Conservation (phyloP, 495 filamentous ascomycete species). For the Bathelium albidoporum region DNA sequence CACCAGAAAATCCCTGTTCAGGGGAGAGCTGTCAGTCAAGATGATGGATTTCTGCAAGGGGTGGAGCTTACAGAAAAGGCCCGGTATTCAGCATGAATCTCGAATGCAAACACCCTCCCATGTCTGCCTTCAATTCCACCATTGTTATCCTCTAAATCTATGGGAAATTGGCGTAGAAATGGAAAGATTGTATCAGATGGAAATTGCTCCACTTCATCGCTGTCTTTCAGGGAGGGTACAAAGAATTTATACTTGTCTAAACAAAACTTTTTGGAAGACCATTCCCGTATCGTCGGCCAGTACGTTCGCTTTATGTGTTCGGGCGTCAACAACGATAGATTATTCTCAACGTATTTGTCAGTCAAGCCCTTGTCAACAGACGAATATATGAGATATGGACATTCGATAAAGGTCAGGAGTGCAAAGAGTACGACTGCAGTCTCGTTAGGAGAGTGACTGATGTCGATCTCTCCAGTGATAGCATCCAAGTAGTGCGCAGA, state of each 20-base stretch:
- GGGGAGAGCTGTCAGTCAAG: too few relatives aligned
- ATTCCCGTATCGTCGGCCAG: neutral
- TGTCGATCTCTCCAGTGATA: neutral
- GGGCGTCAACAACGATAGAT: neutral
- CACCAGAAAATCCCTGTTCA: neutral
- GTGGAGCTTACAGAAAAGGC: slow-evolving; percentile 8
- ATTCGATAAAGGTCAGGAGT: neutral
- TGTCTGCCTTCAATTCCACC: slow-evolving; percentile 12
- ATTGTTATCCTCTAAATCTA: neutral
- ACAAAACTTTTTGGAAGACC: neutral
- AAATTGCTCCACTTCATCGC: slow-evolving; percentile 4
- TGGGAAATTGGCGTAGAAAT: neutral
- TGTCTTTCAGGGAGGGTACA: neutral
- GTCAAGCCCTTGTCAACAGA: neutral
- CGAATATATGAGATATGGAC: neutral
- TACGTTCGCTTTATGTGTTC: neutral
- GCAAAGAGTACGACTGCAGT: neutral
- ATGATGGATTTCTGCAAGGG: neutral
- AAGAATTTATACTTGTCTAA: neutral
- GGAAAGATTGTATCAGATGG: slow-evolving; percentile 28
- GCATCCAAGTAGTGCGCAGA: neutral
- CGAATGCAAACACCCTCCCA: slow-evolving; percentile 15
- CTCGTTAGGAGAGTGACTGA: neutral
- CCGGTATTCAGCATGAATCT: slow-evolving; percentile 11
- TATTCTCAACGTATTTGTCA: neutral